Evolutionary conservation across 2,329 filamentous ascomycete species (phyloP), one percentile per base, ranked within the genome.

Genomic region (Trichophyton verrucosum): DNA sequence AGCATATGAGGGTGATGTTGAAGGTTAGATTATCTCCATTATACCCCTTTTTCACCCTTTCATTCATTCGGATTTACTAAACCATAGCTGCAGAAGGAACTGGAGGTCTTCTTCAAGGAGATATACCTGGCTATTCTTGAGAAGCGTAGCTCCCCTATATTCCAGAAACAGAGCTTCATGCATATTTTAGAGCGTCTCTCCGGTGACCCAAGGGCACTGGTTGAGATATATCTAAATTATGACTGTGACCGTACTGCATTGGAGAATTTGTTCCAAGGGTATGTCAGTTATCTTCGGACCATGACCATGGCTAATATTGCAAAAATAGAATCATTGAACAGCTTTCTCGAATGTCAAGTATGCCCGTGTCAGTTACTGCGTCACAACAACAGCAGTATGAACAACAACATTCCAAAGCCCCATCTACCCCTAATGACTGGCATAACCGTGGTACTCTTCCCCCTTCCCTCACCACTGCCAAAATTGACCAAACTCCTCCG

Each of bases 181-280:
- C 86, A 85, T 63, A 84, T 99, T 27, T 80, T 99, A 59, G 88
- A 89, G 67, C 82, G 92, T 62, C 80, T 99, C 56, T 91, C 88
- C 62, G 85, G 84, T 15, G 94, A 99, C 71, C 89, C 92, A 1
- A 83, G 89, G 65, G 91, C 90, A 0, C 74, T 99, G 57, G 94
- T 99, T 15, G 94, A 99, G 74, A 87, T 91, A 13, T 99, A 99
- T 73, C 82, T 99, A 64, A 99, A 99, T 74, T 99, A 99, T 70
- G 94, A 99, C 72, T 99, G 94, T 75, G 95, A 97, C 69, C 83
- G 92, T 63, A 91, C 90, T 46, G 85, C 85, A 8, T 83, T 97
- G 62, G 92, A 97, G 75, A 99, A 99, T 73, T 94, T 97, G 74
- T 99, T 95, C 72, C 94, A 99, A 74, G 80, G 82, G 66, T 76